These are phyloP conservation scores for Leccinum incarnatum DNA, from an alignment of 768 basidiomycete species.

Conservation along the genomic window DNA sequence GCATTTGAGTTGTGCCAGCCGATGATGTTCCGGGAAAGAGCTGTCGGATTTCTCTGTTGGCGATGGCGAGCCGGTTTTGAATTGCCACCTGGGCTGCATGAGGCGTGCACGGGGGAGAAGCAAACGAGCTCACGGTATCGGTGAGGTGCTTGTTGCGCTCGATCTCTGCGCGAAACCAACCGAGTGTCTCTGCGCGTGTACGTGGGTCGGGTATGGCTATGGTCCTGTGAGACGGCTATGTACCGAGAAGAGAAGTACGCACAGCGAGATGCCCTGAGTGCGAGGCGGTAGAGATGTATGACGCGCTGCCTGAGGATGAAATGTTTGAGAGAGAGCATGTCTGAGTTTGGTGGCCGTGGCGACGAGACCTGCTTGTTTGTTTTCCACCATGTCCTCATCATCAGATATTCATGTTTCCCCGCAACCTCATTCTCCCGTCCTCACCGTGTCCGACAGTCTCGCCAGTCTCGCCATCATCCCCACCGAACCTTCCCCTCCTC, in stretches of 20 bases:
- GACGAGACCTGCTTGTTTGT: conserved; percentile 4
- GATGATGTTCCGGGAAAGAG: conserved; percentile 39
- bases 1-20: background rate
- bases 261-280: conserved; percentile 72
- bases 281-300: conserved; percentile 59
- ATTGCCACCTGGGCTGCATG: conserved; percentile 47
- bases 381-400: conserved; percentile 34
- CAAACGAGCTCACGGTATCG: conserved; percentile 46
- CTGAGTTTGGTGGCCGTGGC: conserved; percentile 10
- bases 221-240: conserved; percentile 3
- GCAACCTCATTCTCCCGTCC: conserved; percentile 20
- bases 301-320: conserved; percentile 68
- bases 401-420: conserved; percentile 16
- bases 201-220: conserved; percentile 61
- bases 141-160: conserved; percentile 57
- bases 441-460: conserved; percentile 31
- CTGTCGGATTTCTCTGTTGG: conserved; percentile 58
- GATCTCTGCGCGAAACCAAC: conserved; percentile 73
- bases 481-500: conserved; percentile 6
- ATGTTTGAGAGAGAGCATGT: conserved; percentile 58
- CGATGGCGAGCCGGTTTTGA: conserved; percentile 55
- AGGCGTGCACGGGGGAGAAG: background rate
- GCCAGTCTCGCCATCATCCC: conserved; percentile 33
- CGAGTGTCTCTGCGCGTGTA: conserved; percentile 62
- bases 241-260: conserved; percentile 10